Evolutionary conservation across 495 filamentous ascomycete genomes (phyloP).

Genomic region (Penicillium odoratum): DNA sequence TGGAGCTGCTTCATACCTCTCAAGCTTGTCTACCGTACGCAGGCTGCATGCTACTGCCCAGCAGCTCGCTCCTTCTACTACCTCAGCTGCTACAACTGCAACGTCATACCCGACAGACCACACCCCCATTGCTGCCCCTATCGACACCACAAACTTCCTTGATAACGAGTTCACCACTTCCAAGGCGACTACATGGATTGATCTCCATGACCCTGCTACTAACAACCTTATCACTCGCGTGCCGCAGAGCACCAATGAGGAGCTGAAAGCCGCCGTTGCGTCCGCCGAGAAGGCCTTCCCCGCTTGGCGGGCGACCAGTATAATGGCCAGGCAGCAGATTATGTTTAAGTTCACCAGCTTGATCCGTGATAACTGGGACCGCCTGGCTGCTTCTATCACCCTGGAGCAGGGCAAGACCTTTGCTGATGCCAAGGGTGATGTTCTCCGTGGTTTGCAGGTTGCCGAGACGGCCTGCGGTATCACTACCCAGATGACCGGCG

Average conservation of each 20-base stretch:
- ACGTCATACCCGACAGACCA: slow-evolving; percentile 80
- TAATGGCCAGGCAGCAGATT: slow-evolving; percentile 87
- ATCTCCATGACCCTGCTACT: slow-evolving; percentile 91
- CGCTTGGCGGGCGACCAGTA: slow-evolving; percentile 77
- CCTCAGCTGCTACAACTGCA: slow-evolving; percentile 58
- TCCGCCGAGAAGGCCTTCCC: slow-evolving; percentile 90
- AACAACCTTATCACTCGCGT: slow-evolving; percentile 99
- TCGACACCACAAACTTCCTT: slow-evolving; percentile 87
- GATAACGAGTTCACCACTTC: slow-evolving; percentile 87
- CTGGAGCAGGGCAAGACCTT: slow-evolving; percentile 99
- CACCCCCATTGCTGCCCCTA: slow-evolving; percentile 68
- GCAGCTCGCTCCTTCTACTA: slow-evolving; percentile 55
- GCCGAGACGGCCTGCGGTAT: slow-evolving; percentile 95
- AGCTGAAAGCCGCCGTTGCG: slow-evolving; percentile 83
- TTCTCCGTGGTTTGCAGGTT: slow-evolving; percentile 92
- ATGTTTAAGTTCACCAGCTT: slow-evolving; percentile 94
- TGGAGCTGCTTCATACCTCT: slow-evolving; percentile 15
- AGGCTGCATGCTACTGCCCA: slow-evolving; percentile 61
- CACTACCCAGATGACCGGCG: slow-evolving; percentile 88
- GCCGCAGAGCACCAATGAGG: slow-evolving; percentile 87
- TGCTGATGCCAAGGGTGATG: slow-evolving; percentile 92
- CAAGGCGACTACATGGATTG: slow-evolving; percentile 78
- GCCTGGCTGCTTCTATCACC: slow-evolving; percentile 91
- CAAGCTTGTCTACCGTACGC: slow-evolving; percentile 31
- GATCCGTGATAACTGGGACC: slow-evolving; percentile 94